phyloP scores from a whole-genome alignment of 306 rosid genomes.

The Castanospermum australe region DNA sequence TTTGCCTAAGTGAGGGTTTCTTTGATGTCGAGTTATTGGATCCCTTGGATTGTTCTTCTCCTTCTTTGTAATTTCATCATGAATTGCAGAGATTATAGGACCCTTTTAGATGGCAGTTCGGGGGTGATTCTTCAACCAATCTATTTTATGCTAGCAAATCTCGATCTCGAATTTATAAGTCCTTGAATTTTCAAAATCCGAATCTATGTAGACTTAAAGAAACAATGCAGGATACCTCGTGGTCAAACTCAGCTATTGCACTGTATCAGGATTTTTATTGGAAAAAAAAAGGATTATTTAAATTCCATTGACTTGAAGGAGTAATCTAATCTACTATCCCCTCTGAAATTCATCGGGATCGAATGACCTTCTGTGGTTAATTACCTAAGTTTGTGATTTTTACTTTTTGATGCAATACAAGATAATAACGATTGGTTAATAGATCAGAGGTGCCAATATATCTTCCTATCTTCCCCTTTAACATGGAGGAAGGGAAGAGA shows the following conservation, averaged over 20 bases:
- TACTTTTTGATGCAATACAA: too few species aligned
- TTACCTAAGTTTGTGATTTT: too few species aligned
- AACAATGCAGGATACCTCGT: not conserved
- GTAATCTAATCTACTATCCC: too few species aligned
- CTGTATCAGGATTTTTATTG: not conserved
- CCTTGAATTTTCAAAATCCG: not conserved
- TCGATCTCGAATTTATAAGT: not conserved
- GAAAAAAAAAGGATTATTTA: not conserved
- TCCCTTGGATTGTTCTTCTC: not conserved
- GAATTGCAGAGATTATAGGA: not conserved
- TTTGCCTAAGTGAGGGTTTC: constrained; percentile 18
- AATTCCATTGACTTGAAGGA: too few species aligned
- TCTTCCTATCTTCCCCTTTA: too few species aligned
- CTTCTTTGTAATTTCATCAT: not conserved
- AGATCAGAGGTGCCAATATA: too few species aligned
- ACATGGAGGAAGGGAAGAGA: too few species aligned
- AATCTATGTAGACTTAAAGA: not conserved
- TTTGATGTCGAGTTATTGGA: not conserved
- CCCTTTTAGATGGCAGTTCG: not conserved
- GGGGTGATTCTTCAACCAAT: constrained; percentile 2
- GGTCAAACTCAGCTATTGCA: not conserved
- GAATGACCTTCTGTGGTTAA: too few species aligned
- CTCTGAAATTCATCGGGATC: too few species aligned
- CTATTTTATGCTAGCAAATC: not conserved
- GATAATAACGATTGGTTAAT: too few species aligned